Evolutionary conservation across 495 filamentous ascomycete genomes (phyloP), one percentile per base, ranked within the genome.

Genomic region (Talaromyces stipitatus): DNA sequence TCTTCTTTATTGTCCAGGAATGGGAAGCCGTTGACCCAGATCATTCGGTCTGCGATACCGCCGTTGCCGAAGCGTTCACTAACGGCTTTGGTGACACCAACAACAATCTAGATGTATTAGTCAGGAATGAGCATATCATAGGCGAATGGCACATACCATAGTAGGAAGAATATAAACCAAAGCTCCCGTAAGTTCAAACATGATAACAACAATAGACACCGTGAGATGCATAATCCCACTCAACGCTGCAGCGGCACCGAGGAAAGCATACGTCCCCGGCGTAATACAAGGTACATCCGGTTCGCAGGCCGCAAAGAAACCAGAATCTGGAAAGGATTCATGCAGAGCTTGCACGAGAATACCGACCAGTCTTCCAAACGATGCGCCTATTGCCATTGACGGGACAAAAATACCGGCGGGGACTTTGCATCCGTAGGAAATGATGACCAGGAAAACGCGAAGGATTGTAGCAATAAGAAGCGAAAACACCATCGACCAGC

Each of bases 1-100:
- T 97, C 95, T 72, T 97, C 95, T 68, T 98, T 98, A 71, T 90
- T 96, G 72, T 98, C 94, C 3, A 98, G 80, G 76, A 95, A 97
- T 0, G 94, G 94, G 65, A 97, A 97, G 16, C 94, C 94, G 65
- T 89, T 98, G 77, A 97, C 96, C 92, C 91, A 97, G 60, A 98
- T 98, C 90, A 96, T 95, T 59, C 94, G 86, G 69, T 98, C 94
- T 11, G 94, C 94, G 56, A 98, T 97, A 28, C 94, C 94, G 4
- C 95, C 94, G 64, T 95, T 96, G 23, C 91, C 89, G 65, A 95
- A 95, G 16, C 91, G 81, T 56, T 95, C 90, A 50, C 89, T 83
- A 59, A 98, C 88, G 9, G 91, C 90, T 77, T 98, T 98, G 55
- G 95, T 97, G 43, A 97, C 87, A 24, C 94, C 94, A 20, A 97